Conservation (phyloP, 805 yeast species). For the Lipomyces yamanashiensis region DNA sequence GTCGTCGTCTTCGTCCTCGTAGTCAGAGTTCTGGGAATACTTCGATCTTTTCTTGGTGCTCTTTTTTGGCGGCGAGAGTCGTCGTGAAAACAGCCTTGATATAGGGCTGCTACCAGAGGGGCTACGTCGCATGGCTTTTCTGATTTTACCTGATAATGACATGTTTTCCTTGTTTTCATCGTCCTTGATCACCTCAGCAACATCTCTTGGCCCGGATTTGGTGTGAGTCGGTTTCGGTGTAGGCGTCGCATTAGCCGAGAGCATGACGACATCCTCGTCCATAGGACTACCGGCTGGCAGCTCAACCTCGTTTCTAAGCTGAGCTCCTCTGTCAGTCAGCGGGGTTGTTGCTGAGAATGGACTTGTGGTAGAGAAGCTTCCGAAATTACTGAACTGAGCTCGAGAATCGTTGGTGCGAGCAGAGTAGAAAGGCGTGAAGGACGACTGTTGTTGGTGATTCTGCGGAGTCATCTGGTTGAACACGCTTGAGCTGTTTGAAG, state of each 20-base stretch:
- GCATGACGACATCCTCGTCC: constrained; percentile 32
- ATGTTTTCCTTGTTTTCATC: not conserved
- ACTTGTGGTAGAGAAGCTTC: not conserved
- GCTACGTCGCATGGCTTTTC: constrained; percentile 11
- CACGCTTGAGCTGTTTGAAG: not conserved
- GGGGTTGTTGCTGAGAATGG: constrained; percentile 3
- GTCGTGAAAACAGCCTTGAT: constrained; percentile 9
- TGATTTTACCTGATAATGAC: constrained; percentile 9
- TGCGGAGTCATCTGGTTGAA: constrained; percentile 4
- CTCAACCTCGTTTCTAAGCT: not conserved
- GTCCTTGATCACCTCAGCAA: not conserved
- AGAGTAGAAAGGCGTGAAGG: constrained; percentile 18
- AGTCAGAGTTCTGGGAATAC: constrained; percentile 8
- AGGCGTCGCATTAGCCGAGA: constrained; percentile 14
- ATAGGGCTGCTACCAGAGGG: constrained; percentile 10
- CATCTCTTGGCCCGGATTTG: not conserved
- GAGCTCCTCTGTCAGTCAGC: not conserved
- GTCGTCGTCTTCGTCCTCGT: constrained; percentile 19
- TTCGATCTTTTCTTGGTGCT: not conserved
- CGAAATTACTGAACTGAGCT: not conserved
- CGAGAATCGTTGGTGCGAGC: constrained; percentile 6
- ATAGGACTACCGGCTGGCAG: constrained; percentile 17
- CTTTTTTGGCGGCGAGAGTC: constrained; percentile 12
- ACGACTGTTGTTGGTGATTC: constrained; percentile 1
- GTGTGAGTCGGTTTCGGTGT: constrained; percentile 7